phyloP scores from a whole-genome alignment of 306 rosid genomes.

The Sicyos baderoa region DNA sequence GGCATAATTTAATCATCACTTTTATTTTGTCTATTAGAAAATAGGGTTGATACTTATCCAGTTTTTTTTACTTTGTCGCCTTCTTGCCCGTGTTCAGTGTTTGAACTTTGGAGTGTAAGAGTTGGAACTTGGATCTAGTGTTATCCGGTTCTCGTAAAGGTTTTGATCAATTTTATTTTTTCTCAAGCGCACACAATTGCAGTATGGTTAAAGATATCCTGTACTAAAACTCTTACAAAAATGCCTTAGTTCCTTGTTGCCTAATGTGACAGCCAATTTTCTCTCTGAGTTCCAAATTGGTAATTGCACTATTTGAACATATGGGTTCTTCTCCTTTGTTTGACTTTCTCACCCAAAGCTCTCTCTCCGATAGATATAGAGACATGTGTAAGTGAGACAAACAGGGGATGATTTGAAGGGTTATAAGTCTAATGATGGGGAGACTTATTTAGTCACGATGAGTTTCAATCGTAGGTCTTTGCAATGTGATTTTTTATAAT shows the following conservation, averaged over 20 bases:
- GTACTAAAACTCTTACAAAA: background rate
- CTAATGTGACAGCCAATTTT: background rate
- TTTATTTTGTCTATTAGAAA: background rate
- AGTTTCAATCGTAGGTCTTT: background rate
- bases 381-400: background rate
- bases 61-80: background rate
- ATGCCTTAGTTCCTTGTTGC: background rate
- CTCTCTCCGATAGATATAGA: background rate
- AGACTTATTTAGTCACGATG: background rate
- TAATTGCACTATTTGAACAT: background rate
- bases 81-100: background rate
- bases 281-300: background rate
- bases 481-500: background rate
- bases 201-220: background rate
- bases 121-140: background rate
- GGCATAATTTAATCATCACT: background rate
- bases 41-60: background rate
- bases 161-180: no score
- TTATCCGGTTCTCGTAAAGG: background rate
- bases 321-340: background rate
- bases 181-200: no score
- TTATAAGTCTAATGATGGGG: background rate
- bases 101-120: background rate
- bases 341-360: background rate
- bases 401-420: background rate